Conservation (phyloP, 2,329 filamentous ascomycete genomes). For the Phialemoniopsis sp. region DNA sequence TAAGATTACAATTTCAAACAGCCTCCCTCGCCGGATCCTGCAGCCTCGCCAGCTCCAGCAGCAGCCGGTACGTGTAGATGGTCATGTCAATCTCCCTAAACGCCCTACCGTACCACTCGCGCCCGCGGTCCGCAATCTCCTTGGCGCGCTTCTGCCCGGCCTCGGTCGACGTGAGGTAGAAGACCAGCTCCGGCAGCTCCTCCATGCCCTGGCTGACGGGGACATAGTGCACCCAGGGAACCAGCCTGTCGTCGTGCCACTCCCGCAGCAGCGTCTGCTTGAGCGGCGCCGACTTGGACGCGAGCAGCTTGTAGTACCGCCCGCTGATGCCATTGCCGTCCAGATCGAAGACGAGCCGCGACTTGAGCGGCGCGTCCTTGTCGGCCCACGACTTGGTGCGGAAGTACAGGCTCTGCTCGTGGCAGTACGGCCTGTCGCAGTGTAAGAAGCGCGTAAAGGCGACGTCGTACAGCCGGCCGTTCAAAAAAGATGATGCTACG, state of each 20-base stretch:
- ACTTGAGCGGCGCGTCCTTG: slow-evolving; percentile 24
- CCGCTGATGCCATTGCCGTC: slow-evolving; percentile 55
- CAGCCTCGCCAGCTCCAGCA: slow-evolving; percentile 48
- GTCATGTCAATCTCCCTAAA: slow-evolving; percentile 23
- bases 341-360: slow-evolving; percentile 42
- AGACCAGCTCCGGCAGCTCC: slow-evolving; percentile 48
- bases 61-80: slow-evolving; percentile 54
- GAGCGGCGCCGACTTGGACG: slow-evolving; percentile 39
- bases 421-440: slow-evolving; percentile 25
- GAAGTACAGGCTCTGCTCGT: slow-evolving; percentile 11
- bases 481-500: slow-evolving; percentile 23
- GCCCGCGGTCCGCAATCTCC: slow-evolving; percentile 2
- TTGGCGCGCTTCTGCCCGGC: slow-evolving; percentile 34
- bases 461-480: slow-evolving; percentile 21
- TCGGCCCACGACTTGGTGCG: slow-evolving; percentile 11
- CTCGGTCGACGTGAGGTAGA: slow-evolving; percentile 36
- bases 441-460: slow-evolving; percentile 32
- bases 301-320: slow-evolving; percentile 45
- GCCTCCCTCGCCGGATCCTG: slow-evolving; percentile 21
- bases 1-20: too few species aligned
- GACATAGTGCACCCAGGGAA: slow-evolving; percentile 54
- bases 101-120: slow-evolving; percentile 1
- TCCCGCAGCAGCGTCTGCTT: slow-evolving; percentile 50
- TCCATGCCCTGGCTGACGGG: slow-evolving; percentile 44
- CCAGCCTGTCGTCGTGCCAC: slow-evolving; percentile 54